A percentile compares a stretch with the other conserved stretches of the same genome.
These are phyloP conservation scores for Microbotryum saponariae DNA, from an alignment of 1,284 basidiomycete species.

Conservation along the genomic window DNA sequence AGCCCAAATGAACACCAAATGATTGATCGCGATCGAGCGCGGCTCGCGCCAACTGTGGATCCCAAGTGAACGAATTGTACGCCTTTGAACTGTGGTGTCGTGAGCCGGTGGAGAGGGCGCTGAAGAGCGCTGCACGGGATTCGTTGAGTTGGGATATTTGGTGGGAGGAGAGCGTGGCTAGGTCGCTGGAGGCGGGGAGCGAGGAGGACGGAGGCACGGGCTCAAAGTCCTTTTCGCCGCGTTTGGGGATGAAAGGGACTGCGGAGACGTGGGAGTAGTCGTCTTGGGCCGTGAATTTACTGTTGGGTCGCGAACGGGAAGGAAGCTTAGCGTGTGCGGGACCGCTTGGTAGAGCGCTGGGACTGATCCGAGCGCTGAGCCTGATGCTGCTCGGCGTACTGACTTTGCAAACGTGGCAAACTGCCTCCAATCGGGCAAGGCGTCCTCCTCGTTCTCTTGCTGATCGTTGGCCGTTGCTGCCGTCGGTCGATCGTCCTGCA, in stretches of 20 bases:
- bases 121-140: slow-evolving; percentile 34
- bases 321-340: neutral
- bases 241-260: slow-evolving; percentile 65
- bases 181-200: slow-evolving; percentile 13
- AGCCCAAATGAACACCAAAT: slow-evolving; percentile 65
- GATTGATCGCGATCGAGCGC: slow-evolving; percentile 45
- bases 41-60: slow-evolving; percentile 14
- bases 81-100: slow-evolving; percentile 30
- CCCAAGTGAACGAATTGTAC: slow-evolving; percentile 36
- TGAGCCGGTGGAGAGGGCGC: slow-evolving; percentile 30
- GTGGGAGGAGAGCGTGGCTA: slow-evolving; percentile 27
- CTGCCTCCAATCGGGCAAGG: slow-evolving; percentile 55
- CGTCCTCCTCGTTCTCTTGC: slow-evolving; percentile 53
- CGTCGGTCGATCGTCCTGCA: slow-evolving; percentile 31
- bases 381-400: neutral
- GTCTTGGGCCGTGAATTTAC: slow-evolving; percentile 2
- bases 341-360: neutral
- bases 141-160: slow-evolving; percentile 30
- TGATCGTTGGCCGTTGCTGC: slow-evolving; percentile 27
- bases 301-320: neutral
- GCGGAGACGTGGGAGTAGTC: slow-evolving; percentile 34
- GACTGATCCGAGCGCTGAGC: neutral
- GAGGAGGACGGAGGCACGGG: slow-evolving; percentile 47
- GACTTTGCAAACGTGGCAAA: slow-evolving; percentile 43
- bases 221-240: slow-evolving; percentile 94